A percentile compares a stretch with the other conserved stretches of the same genome.
Conservation (phyloP, 108 stramenopile genomes). For the Seminavis robusta region DNA sequence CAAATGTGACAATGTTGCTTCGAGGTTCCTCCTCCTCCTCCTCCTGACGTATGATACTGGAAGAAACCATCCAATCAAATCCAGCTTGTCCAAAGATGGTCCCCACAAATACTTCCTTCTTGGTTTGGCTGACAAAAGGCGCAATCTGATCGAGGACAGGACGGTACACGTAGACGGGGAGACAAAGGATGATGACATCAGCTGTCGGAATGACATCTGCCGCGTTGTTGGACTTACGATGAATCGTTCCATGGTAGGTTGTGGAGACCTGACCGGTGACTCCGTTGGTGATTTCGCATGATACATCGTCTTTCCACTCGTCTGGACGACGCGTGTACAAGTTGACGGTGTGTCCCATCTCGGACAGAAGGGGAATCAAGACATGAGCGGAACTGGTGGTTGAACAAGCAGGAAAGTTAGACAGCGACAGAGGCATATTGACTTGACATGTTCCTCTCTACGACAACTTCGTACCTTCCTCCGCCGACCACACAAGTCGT, state of each 20-base stretch:
- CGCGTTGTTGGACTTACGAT: slow-evolving; percentile 30
- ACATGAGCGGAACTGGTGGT: no score
- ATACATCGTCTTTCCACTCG: slow-evolving; percentile 22
- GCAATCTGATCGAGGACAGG: slow-evolving; percentile 34
- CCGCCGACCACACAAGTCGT: slow-evolving; percentile 1
- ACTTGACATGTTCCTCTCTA: no score
- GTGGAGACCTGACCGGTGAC: slow-evolving; percentile 18
- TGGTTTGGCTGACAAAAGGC: slow-evolving; percentile 32
- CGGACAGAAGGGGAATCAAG: slow-evolving; percentile 38
- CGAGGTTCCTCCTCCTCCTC: slow-evolving; percentile 18
- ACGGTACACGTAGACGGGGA: slow-evolving; percentile 30
- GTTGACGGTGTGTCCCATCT: slow-evolving; percentile 32
- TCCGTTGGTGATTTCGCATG: slow-evolving; percentile 27
- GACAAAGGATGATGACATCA: slow-evolving; percentile 47
- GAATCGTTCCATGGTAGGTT: slow-evolving; percentile 17
- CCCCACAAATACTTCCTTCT: slow-evolving; percentile 43
- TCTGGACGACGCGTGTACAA: slow-evolving; percentile 37
- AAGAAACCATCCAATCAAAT: slow-evolving; percentile 58
- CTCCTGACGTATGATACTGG: no score
- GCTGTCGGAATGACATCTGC: slow-evolving; percentile 47
- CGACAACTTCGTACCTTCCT: no score
- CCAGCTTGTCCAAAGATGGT: slow-evolving; percentile 52
- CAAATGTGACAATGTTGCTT: slow-evolving; percentile 35
- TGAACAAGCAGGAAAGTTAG: no score
- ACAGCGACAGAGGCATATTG: no score